A percentile compares a stretch with the other conserved stretches of the same genome.
These are phyloP conservation scores for Elongisporangium prolatum DNA, from an alignment of 352 stramenopile species.

Conservation along the genomic window DNA sequence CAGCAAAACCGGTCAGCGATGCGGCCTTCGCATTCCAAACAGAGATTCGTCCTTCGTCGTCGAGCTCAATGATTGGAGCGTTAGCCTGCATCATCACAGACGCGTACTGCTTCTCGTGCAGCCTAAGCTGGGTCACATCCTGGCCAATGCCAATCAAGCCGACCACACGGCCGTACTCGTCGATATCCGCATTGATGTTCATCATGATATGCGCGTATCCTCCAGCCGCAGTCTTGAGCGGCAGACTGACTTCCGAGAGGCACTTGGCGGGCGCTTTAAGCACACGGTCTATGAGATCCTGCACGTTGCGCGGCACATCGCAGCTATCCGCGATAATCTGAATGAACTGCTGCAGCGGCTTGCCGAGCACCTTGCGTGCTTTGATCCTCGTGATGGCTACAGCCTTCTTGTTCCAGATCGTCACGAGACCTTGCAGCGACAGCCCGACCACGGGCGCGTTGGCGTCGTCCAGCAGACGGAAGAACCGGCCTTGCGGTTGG, in stretches of 20 bases:
- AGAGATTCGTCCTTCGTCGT: constrained; percentile 52
- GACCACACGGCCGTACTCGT: constrained; percentile 24
- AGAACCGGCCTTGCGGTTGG: constrained; percentile 20
- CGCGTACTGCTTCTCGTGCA: constrained; percentile 47
- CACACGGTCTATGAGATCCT: constrained; percentile 11
- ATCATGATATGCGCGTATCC: constrained; percentile 51
- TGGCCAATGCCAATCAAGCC: constrained; percentile 35
- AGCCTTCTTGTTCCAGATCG: constrained; percentile 67
- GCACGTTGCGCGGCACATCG: neutral
- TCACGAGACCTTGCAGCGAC: constrained; percentile 31
- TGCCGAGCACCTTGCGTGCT: constrained; percentile 20
- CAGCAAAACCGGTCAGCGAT: constrained; percentile 53
- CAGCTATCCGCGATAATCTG: constrained; percentile 14
- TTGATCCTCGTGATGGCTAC: constrained; percentile 30
- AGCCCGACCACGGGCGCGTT: constrained; percentile 47
- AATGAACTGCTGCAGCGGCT: constrained; percentile 31
- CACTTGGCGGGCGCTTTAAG: constrained; percentile 13
- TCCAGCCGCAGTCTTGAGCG: constrained; percentile 33
- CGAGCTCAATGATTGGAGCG: constrained; percentile 71
- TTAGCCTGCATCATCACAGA: constrained; percentile 70
- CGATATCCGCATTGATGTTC: constrained; percentile 52
- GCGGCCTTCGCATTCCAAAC: constrained; percentile 69
- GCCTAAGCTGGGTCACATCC: constrained; percentile 40
- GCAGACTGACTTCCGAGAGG: constrained; percentile 36
- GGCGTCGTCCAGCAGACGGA: constrained; percentile 45